Evolutionary conservation across 768 basidiomycete genomes (phyloP).

Genomic region (Gloeostereum incarnatum): DNA sequence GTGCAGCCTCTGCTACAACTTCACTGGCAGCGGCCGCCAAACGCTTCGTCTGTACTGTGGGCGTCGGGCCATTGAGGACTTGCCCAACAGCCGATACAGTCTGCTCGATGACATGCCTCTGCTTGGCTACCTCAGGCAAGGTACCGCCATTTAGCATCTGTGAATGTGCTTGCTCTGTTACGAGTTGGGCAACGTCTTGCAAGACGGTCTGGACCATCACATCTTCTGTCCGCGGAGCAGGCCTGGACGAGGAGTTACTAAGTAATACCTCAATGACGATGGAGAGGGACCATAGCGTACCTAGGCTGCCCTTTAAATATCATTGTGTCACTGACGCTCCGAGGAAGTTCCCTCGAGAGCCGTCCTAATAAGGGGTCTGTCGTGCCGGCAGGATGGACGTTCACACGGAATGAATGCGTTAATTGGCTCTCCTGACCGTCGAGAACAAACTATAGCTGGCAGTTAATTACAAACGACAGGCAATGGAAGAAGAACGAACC

Average conservation of each 20-base stretch:
- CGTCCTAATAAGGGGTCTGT: constrained; percentile 20
- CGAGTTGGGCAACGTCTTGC: constrained; percentile 68
- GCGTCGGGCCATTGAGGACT: constrained; percentile 49
- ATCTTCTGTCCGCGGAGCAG: constrained; percentile 23
- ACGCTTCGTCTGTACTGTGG: constrained; percentile 36
- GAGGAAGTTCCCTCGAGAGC: constrained; percentile 2
- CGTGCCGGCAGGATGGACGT: constrained; percentile 54
- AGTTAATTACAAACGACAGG: constrained; percentile 9
- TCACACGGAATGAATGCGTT: constrained; percentile 57
- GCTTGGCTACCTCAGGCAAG: constrained; percentile 51
- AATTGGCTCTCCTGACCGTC: constrained; percentile 71
- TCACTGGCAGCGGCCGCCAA: constrained; percentile 74
- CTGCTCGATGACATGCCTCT: constrained; percentile 66
- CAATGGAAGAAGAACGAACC: constrained; percentile 30
- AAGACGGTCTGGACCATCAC: constrained; percentile 72
- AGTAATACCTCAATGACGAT: neutral
- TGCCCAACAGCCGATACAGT: constrained; percentile 71
- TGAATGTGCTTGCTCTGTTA: constrained; percentile 64
- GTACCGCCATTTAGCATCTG: no score
- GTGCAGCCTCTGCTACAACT: constrained; percentile 75
- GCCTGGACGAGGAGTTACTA: neutral
- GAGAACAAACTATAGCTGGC: constrained; percentile 44
- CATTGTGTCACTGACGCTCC: constrained; percentile 4
- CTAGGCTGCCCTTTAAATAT: constrained; percentile 2
- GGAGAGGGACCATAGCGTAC: neutral